Percentiles rank a stretch among this genome's conserved stretches.
phyloP scores from a whole-genome alignment of 768 basidiomycete genomes.

The Mycena vitilis region DNA sequence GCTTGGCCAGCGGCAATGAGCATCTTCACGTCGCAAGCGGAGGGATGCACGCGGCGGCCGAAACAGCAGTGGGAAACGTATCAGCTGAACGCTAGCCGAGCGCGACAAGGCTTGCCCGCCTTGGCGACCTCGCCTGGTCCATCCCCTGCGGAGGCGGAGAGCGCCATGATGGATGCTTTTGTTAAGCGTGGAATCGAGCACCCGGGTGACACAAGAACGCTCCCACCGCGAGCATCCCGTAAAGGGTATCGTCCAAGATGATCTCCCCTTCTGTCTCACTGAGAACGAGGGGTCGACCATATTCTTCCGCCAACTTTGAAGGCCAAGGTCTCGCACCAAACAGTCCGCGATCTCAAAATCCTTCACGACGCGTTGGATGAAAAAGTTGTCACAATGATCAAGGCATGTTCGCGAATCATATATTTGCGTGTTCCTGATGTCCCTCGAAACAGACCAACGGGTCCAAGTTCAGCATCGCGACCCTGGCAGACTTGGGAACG shows the following conservation, averaged over 20 bases:
- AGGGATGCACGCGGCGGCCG: slow-evolving; percentile 11
- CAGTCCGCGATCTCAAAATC: slow-evolving; percentile 16
- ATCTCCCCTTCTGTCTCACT: slow-evolving; percentile 22
- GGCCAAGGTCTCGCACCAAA: slow-evolving; percentile 25
- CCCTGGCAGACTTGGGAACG: slow-evolving; percentile 27
- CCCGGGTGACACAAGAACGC: slow-evolving; percentile 20
- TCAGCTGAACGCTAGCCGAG: slow-evolving; percentile 8
- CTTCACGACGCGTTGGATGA: slow-evolving; percentile 4
- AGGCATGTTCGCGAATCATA: slow-evolving; percentile 16
- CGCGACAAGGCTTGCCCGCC: slow-evolving; percentile 2
- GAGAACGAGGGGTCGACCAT: slow-evolving; percentile 21
- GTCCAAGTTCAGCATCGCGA: slow-evolving; percentile 31
- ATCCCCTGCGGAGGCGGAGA: slow-evolving; percentile 8
- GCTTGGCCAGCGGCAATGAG: slow-evolving; percentile 18
- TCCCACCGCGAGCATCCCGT: slow-evolving; percentile 19
- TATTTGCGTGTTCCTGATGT: background rate
- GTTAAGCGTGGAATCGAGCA: slow-evolving; percentile 20
- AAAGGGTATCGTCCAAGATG: slow-evolving; percentile 26
- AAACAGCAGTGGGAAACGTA: slow-evolving; percentile 20
- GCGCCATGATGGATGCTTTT: slow-evolving; percentile 13
- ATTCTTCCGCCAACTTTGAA: slow-evolving; percentile 15
- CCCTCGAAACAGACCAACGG: slow-evolving; percentile 9
- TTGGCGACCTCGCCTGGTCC: slow-evolving; percentile 8
- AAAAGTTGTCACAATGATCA: slow-evolving; percentile 5
- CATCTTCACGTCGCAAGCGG: slow-evolving; percentile 22